phyloP scores from a whole-genome alignment of 1,284 basidiomycete genomes.

The Farysia itapuensis region DNA sequence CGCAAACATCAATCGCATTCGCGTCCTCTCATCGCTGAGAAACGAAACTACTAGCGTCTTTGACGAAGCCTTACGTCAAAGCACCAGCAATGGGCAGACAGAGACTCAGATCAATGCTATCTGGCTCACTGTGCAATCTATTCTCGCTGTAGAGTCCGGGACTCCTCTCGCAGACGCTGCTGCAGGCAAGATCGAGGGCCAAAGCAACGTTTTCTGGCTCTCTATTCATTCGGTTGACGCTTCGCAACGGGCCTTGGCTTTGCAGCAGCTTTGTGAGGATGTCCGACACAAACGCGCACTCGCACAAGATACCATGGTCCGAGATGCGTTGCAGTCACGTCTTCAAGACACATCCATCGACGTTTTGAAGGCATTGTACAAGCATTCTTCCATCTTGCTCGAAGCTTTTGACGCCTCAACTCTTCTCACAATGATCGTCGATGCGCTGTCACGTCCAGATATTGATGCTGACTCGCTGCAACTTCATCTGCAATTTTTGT shows the following conservation, averaged over 20 bases:
- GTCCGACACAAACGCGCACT: slow-evolving; percentile 16
- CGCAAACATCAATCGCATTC: slow-evolving; percentile 31
- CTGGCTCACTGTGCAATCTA: slow-evolving; percentile 38
- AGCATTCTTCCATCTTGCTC: slow-evolving; percentile 13
- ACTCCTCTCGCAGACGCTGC: slow-evolving; percentile 17
- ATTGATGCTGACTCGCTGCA: slow-evolving; percentile 14
- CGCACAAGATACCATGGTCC: slow-evolving; percentile 40
- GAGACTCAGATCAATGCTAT: slow-evolving; percentile 19
- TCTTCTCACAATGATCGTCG: slow-evolving; percentile 23
- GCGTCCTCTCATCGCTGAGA: slow-evolving; percentile 33
- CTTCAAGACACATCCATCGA: slow-evolving; percentile 30
- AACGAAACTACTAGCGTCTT: slow-evolving; percentile 30
- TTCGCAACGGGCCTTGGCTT: slow-evolving; percentile 33
- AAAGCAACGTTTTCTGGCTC: slow-evolving; percentile 43
- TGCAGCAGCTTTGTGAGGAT: slow-evolving; percentile 36
- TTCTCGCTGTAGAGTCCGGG: slow-evolving; percentile 38
- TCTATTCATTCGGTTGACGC: slow-evolving; percentile 46
- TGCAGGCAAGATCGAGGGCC: slow-evolving; percentile 6
- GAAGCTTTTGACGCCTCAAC: slow-evolving; percentile 22
- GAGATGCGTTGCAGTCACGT: slow-evolving; percentile 41
- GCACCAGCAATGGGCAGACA: slow-evolving; percentile 18
- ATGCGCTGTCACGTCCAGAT: slow-evolving; percentile 11
- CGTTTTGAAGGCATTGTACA: slow-evolving; percentile 41
- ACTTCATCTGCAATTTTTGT: slow-evolving; percentile 25
- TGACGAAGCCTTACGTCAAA: slow-evolving; percentile 34